Evolutionary conservation across 768 basidiomycete genomes (phyloP), one percentile per base, ranked within the genome.

Genomic region (Panaeolus cyanescens): DNA sequence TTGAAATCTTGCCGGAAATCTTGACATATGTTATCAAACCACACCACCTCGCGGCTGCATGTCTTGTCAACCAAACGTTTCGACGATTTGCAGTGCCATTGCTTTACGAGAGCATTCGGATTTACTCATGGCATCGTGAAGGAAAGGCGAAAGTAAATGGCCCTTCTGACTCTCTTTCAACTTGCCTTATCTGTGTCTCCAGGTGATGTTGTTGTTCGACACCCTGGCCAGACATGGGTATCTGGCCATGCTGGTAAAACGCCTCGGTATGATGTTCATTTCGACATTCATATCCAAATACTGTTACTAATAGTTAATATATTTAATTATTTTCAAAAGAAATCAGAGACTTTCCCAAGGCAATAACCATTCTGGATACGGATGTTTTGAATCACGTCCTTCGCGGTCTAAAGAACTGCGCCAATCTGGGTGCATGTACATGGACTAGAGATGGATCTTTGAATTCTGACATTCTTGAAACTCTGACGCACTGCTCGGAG

Each of bases 391-490:
- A 73, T 5, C 64, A 74, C 8, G 85, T 89, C 53, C 56, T 81
- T 5, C 67, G 62, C 54, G 91, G 85, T 0, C 71, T 93, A 13
- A 69, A 71, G 54, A 89, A 92, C 67, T 91, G 90, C 66, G 67
- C 72, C 37, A 85, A 85, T 61, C 79, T 93, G 10, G 76, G 65
- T 42, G 78, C 85, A 5, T 92, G 89, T 67, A 84, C 85, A 4
- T 94, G 91, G 91, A 93, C 92, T 9, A 84, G 92, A 40, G 89
- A 93, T 64, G 89, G 91, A 3, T 87, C 92, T 4, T 73, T 93
- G 20, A 84, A 78, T 37, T 83, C 87, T 4, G 74, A 76, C 0
- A 82, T 91, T 32, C 77, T 94, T 8, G 64, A 76, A n/a, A 81
- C 83, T 17, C 73, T 93, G 5, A 72, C 72, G 5, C 50, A 68